Conservation (phyloP, 257 asterid genomes). For the Solanum bukasovii region DNA sequence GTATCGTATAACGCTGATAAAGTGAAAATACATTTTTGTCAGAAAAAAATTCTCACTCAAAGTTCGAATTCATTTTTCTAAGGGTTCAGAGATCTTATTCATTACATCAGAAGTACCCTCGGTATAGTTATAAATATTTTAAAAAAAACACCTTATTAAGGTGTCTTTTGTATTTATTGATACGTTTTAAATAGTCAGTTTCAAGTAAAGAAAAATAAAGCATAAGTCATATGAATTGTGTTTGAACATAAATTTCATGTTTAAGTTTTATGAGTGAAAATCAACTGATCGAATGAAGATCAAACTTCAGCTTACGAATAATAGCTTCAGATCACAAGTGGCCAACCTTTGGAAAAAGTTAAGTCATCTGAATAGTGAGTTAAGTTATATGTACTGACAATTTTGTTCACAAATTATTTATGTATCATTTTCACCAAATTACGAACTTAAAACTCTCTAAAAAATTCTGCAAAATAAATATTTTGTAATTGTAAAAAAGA, state of each 20-base stretch:
- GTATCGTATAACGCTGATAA: neutral
- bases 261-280: neutral
- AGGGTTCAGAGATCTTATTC: neutral
- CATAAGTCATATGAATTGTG: neutral
- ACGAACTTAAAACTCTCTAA: neutral
- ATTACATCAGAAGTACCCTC: neutral
- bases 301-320: neutral
- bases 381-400: neutral
- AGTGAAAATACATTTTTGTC: rapidly evolving
- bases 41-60: neutral
- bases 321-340: neutral
- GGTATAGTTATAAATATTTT: neutral
- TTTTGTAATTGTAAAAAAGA: neutral
- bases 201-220: too few relatives aligned
- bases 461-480: neutral
- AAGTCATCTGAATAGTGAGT: neutral
- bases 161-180: neutral
- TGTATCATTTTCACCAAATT: neutral
- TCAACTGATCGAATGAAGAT: neutral
- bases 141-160: neutral
- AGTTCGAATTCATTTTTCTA: neutral
- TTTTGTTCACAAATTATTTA: neutral
- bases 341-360: neutral
- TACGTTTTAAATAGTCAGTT: neutral
- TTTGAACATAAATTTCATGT: neutral